Percentiles rank a stretch among this genome's conserved stretches.
phyloP scores from a whole-genome alignment of 352 stramenopile species.

The Phytophthora podocarpi region DNA sequence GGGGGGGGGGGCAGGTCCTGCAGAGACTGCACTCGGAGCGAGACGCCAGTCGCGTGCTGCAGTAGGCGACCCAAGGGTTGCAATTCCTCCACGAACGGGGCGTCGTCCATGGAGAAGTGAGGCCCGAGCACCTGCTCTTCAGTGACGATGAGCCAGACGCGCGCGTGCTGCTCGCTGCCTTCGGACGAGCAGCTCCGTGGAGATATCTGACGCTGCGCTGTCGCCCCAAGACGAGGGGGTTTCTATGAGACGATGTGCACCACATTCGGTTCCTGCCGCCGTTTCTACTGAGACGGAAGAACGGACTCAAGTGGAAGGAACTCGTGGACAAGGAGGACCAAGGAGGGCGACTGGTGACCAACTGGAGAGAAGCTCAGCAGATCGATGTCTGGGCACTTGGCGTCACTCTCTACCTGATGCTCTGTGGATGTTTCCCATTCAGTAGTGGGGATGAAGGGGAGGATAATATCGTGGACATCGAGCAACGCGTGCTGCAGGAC shows the following conservation, averaged over 20 bases:
- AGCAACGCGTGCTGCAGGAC: conserved; percentile 30
- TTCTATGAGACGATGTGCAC: conserved; percentile 66
- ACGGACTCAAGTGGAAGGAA: conserved; percentile 2
- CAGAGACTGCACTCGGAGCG: conserved; percentile 52
- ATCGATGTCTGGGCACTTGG: conserved; percentile 78
- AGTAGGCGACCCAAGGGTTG: conserved; percentile 48
- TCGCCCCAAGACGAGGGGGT: conserved; percentile 19
- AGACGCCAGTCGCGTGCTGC: conserved; percentile 61
- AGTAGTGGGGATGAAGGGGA: conserved; percentile 17
- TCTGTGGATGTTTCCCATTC: conserved; percentile 71
- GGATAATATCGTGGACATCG: conserved; percentile 32
- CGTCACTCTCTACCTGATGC: conserved; percentile 72
- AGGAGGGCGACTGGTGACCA: conserved; percentile 29
- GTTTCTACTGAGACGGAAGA: conserved; percentile 45
- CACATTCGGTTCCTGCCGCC: conserved; percentile 71
- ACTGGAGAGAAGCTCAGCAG: conserved; percentile 66
- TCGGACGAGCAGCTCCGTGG: conserved; percentile 65
- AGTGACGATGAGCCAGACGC: conserved; percentile 66
- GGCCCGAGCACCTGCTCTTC: conserved; percentile 79
- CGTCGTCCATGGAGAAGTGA: conserved; percentile 70
- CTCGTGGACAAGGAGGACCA: conserved; percentile 8
- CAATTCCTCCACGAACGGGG: conserved; percentile 58
- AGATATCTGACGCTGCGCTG: conserved; percentile 36
- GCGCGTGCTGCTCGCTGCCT: conserved; percentile 65
- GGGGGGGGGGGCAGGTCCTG: conserved; percentile 69